These are phyloP conservation scores for Garcileccinum viscosum DNA, from an alignment of 1,284 basidiomycete species.

Conservation along the genomic window DNA sequence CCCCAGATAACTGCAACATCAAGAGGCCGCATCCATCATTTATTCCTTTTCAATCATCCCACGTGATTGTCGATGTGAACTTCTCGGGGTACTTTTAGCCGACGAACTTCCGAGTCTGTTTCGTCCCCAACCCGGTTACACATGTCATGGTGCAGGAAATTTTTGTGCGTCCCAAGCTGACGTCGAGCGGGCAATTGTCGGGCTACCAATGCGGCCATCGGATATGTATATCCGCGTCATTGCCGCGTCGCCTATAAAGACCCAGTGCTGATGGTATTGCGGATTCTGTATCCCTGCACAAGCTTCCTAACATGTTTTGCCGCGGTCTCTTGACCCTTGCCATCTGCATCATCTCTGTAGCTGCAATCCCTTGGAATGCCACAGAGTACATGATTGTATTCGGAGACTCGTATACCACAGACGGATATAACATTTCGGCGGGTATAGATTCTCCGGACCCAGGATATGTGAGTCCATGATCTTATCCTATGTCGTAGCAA, in stretches of 20 bases:
- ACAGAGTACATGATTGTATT: constrained; percentile 58
- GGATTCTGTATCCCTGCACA: neutral
- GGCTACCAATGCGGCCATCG: neutral
- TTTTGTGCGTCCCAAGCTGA: neutral
- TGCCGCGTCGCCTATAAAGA: neutral
- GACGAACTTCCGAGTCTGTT: neutral
- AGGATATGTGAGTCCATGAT: constrained; percentile 50
- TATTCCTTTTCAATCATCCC: neutral
- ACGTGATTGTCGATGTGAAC: neutral
- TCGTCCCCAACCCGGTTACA: neutral
- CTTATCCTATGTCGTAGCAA: neutral
- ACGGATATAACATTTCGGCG: constrained; percentile 64
- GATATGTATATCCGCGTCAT: neutral
- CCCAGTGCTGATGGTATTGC: neutral
- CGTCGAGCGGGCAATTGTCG: neutral
- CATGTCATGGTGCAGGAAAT: neutral
- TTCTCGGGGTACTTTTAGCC: neutral
- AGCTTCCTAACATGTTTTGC: constrained; percentile 23
- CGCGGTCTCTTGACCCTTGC: constrained; percentile 5
- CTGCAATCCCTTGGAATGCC: constrained; percentile 30
- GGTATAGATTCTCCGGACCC: constrained; percentile 60
- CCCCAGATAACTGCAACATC: neutral
- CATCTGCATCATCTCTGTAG: constrained; percentile 12
- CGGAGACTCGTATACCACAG: constrained; percentile 60
- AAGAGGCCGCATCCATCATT: neutral